Base-by-base conservation (phyloP, 495 filamentous ascomycete species). In the Trichocladium antarcticum region DNA sequence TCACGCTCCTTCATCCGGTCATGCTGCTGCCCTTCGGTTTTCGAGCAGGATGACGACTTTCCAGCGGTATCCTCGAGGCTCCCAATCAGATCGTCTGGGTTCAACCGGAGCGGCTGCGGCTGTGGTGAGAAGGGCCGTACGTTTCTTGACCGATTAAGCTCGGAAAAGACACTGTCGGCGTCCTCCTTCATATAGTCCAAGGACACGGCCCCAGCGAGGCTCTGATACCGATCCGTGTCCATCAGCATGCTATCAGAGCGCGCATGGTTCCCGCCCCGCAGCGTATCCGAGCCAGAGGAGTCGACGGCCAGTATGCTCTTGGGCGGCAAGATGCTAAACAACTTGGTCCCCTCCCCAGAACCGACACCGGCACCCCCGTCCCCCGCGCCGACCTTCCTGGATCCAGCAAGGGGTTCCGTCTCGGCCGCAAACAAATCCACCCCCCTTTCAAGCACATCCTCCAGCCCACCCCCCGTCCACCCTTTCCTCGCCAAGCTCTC, bases 401-500 rank as follows among this genome's bases (percentile, higher is more conserved):
- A 11, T 4, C 46, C 66, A 21, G 57, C 60, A 6, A 51, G 17
- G 6, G 45, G 29, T 36, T 57, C 48, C 35, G 66, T 62, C 35
- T 77, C 74, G 37, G 63, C 67, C 16, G 77, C 75, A 51, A 82
- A 82, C 12, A 80, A 64, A 56, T 82, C 79, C 38, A 68, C 63
- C n/a, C 77, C 77, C 53, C 69, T 72, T 48, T 81, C 77, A 16
- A 82, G 60, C 17, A 82, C 52, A 22, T 82, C 79, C 34, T 81
- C 78, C 17, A 82, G 59, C 0, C 79, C 79, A 22, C 78, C 79
- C 9, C 79, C 79, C 20, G 68, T 74, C 79, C 79, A 82, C 4
- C 78, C 79, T 50, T 82, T 82, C 43, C 76, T 60, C 36, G 79
- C 78, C 47, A 82, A 57, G 17, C 74, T 71, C 63, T 82, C 79